Evolutionary conservation across 75 land plant species (phyloP).

Genomic region (Selaginella tamariscina): DNA sequence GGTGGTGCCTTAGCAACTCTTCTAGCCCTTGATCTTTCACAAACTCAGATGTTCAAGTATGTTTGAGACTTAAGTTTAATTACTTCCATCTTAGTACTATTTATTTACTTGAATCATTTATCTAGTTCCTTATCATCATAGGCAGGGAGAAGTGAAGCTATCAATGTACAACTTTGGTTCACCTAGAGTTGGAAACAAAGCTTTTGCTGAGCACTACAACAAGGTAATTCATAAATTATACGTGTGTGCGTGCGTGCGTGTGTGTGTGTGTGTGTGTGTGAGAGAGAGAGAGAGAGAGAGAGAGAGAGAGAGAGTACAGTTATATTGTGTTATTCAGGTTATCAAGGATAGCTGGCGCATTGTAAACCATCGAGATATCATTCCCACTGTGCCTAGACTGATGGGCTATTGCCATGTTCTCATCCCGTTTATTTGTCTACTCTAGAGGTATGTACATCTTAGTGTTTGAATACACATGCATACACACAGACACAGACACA

Average conservation of each 20-base stretch:
- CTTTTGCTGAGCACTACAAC: constrained; percentile 78
- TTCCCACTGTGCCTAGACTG: constrained; percentile 88
- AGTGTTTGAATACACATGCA: too few relatives aligned
- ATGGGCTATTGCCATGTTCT: constrained; percentile 98
- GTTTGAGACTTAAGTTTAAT: too few relatives aligned
- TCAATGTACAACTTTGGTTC: constrained; percentile 99
- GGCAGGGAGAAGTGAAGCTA: constrained; percentile 46
- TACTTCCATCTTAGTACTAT: too few relatives aligned
- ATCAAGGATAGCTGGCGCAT: constrained; percentile 96
- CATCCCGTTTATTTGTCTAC: constrained; percentile 59
- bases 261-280: too few relatives aligned
- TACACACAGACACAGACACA: too few relatives aligned
- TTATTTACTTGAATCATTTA: neutral
- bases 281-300: too few relatives aligned
- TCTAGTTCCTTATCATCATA: constrained; percentile 10
- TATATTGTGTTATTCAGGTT: constrained; percentile 37
- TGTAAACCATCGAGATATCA: constrained; percentile 93
- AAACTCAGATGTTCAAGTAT: constrained; percentile 67
- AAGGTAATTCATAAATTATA: constrained; percentile 37
- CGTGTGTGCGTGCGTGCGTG: too few relatives aligned
- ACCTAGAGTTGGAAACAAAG: constrained; percentile 91
- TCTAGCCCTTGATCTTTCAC: constrained; percentile 77
- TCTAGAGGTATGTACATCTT: neutral
- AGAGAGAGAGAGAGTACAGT: too few relatives aligned
- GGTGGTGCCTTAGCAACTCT: constrained; percentile 97